Conservation (phyloP, 2,329 filamentous ascomycete species). For the Cadophora malorum region DNA sequence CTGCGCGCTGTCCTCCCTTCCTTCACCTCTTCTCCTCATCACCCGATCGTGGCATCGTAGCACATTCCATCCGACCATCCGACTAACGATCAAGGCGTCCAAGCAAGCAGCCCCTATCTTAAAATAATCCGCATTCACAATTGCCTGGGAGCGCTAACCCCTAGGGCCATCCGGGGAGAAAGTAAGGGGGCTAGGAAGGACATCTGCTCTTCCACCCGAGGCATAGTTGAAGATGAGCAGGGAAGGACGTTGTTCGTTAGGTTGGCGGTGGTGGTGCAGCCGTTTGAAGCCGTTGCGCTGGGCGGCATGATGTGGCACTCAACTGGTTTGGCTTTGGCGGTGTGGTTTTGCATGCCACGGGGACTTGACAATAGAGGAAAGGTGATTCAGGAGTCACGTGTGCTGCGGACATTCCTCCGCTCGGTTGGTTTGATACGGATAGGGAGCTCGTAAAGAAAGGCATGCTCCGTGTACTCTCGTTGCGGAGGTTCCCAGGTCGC, state of each 20-base stretch:
- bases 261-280: not conserved
- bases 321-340: not conserved
- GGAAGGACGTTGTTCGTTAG: conserved; percentile 5
- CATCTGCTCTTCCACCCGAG: not conserved
- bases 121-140: not conserved
- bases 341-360: not conserved
- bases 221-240: not conserved
- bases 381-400: too few species aligned
- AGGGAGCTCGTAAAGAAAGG: too few species aligned
- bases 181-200: conserved; percentile 6
- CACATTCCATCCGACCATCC: not conserved
- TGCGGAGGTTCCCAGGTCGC: too few species aligned
- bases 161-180: not conserved
- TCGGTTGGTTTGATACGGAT: not conserved
- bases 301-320: not conserved
- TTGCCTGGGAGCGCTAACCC: not conserved
- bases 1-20: too few species aligned
- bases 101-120: not conserved
- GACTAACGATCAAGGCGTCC: not conserved
- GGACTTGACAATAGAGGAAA: not conserved
- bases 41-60: not conserved
- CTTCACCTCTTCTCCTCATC: not conserved
- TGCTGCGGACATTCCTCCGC: not conserved
- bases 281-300: conserved; percentile 4
- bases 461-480: too few species aligned